phyloP scores from a whole-genome alignment of 208 protist genomes.

The Phytomonas serpens region DNA sequence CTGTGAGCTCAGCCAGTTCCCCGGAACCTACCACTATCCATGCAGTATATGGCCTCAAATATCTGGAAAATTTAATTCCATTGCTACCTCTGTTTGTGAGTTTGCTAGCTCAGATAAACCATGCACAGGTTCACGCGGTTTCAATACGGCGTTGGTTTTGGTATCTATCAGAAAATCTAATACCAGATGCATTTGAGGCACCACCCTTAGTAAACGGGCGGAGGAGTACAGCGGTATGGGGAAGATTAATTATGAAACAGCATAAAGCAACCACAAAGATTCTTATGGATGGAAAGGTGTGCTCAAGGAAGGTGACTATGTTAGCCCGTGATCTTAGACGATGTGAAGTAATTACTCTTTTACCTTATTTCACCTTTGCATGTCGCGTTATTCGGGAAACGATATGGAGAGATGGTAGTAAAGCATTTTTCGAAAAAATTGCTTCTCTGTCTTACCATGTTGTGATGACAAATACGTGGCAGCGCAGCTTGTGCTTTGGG shows the following conservation, averaged over 20 bases:
- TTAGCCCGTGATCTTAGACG: conserved; percentile 58
- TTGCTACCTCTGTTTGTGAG: conserved; percentile 57
- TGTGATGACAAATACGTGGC: conserved; percentile 33
- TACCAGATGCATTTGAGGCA: conserved; percentile 60
- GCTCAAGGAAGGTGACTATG: conserved; percentile 14
- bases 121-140: conserved; percentile 46
- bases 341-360: conserved; percentile 41
- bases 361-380: conserved; percentile 78
- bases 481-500: conserved; percentile 65
- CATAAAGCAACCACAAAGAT: background rate
- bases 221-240: conserved; percentile 30
- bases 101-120: conserved; percentile 39
- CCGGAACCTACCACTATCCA: background rate
- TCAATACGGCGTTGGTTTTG: conserved; percentile 57
- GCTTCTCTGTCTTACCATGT: conserved; percentile 63
- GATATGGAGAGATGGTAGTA: conserved; percentile 41
- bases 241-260: conserved; percentile 15
- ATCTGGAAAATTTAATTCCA: background rate
- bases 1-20: background rate
- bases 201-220: conserved; percentile 44
- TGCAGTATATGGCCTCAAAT: background rate
- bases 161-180: conserved; percentile 43
- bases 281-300: conserved; percentile 2
- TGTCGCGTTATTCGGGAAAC: conserved; percentile 54
- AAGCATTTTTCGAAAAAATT: conserved; percentile 51